Evolutionary conservation across 2,329 filamentous ascomycete species (phyloP), one percentile per base, ranked within the genome.

Genomic region (Biscogniauxia marginata): DNA sequence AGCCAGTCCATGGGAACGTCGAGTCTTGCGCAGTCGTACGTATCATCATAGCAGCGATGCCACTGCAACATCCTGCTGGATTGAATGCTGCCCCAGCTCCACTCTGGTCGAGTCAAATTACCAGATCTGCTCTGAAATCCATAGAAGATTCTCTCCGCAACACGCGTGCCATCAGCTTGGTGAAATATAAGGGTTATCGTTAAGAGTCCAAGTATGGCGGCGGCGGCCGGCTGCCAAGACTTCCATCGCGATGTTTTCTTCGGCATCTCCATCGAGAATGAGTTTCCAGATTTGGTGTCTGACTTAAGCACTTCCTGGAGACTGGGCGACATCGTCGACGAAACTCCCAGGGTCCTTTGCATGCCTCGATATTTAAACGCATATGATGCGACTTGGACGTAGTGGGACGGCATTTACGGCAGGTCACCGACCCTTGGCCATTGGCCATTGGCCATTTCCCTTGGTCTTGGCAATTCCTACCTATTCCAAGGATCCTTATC

Each of bases 1-100:
- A 70, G 69, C 74, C 74, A 77, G 66, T 77, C 73, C 65, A 75
- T 70, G 0, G 74, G 74, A n/a, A 76, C 63, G 34, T 74, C 69
- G 6, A 75, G 64, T 2, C 74, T 65, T 1, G 73, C 72, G 54
- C 74, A 75, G 56, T 75, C 73, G 50, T 69, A 72, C 6, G 57
- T 56, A 20, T 61, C 65, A n/a, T 68, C 55, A 45, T 71, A 75
- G 59, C 74, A 76, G 1, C 61, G 46, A 1, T 71, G 66, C 74
- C 74, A 76, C 3, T 58, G 45, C 2, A 76, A 50, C 4, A 64
- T 66, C 22, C 63, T 64, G 50, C 68, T 72, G 0, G 73, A 66
- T 9, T 65, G 47, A 44, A 76, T 70, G 23, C 61, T 57, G 23
- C 24, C 57, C 67, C 65, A 69, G n/a, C 58, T 45, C 56, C 56